These are phyloP conservation scores for Amanita brunnescens DNA, from an alignment of 768 basidiomycete species.

Conservation along the genomic window DNA sequence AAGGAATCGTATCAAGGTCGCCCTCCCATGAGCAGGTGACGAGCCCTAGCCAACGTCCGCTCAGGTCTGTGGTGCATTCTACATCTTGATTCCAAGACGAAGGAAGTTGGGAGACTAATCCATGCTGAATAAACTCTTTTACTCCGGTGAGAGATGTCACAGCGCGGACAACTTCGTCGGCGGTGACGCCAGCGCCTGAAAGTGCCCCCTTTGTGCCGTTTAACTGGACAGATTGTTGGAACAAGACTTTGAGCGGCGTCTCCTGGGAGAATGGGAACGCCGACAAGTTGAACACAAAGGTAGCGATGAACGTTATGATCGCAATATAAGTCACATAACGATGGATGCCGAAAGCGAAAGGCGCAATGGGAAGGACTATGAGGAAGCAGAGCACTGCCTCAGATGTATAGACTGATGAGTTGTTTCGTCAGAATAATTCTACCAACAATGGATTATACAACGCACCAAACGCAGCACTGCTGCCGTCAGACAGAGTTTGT, in stretches of 20 bases:
- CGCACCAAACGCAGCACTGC: constrained; percentile 35
- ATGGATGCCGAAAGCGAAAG: constrained; percentile 50
- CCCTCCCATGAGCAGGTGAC: constrained; percentile 41
- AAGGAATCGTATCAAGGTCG: constrained; percentile 25
- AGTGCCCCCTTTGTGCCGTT: constrained; percentile 17
- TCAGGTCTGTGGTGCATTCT: constrained; percentile 18
- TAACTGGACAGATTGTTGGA: constrained; percentile 53
- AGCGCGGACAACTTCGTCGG: constrained; percentile 17
- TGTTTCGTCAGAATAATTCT: background rate
- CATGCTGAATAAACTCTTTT: constrained; percentile 29
- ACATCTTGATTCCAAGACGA: constrained; percentile 33
- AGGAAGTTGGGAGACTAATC: constrained; percentile 42
- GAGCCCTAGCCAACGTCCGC: constrained; percentile 25
- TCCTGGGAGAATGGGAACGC: constrained; percentile 56
- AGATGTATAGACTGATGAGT: constrained; percentile 38
- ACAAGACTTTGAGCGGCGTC: constrained; percentile 62
- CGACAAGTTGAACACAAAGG: constrained; percentile 34
- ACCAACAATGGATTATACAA: constrained; percentile 7
- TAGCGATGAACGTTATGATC: constrained; percentile 32
- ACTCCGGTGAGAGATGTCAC: constrained; percentile 40
- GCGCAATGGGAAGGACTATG: constrained; percentile 50
- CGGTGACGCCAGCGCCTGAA: constrained; percentile 5
- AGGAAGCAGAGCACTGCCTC: constrained; percentile 39
- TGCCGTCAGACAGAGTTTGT: constrained; percentile 23
- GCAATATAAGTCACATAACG: constrained; percentile 18